phyloP scores from a whole-genome alignment of 371 early-diverging fungal species.

The Mortierella sp. region DNA sequence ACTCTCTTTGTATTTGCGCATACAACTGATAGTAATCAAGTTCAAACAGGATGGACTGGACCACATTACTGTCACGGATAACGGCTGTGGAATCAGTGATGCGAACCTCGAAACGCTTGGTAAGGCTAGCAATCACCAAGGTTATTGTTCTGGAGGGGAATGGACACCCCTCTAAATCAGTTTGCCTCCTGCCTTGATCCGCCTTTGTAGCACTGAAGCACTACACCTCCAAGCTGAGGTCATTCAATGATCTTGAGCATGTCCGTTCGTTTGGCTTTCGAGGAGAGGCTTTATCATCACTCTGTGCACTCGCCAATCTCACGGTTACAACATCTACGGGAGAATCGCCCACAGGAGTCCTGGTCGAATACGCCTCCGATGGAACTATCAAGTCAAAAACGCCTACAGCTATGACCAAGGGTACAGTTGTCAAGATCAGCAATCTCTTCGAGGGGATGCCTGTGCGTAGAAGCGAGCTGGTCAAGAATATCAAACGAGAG shows the following conservation, averaged over 20 bases:
- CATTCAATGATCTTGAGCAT: constrained; percentile 74
- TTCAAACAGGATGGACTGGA: constrained; percentile 84
- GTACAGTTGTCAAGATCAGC: constrained; percentile 86
- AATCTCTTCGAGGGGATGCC: constrained; percentile 89
- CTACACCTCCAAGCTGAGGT: constrained; percentile 82
- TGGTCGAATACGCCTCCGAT: constrained; percentile 72
- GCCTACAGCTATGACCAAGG: constrained; percentile 62
- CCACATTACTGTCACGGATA: constrained; percentile 83
- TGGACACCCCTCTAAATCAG: too few relatives aligned
- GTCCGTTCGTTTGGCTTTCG: constrained; percentile 85
- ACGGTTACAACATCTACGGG: constrained; percentile 75
- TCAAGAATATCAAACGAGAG: constrained; percentile 83
- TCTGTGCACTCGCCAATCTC: constrained; percentile 73
- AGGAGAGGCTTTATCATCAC: constrained; percentile 86
- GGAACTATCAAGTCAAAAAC: constrained; percentile 63
- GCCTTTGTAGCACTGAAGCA: constrained; percentile 67
- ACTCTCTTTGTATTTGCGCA: background rate
- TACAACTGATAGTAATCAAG: constrained; percentile 68
- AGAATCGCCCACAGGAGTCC: constrained; percentile 71
- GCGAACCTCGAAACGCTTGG: constrained; percentile 75
- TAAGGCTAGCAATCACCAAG: constrained; percentile 23
- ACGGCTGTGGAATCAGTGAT: constrained; percentile 83
- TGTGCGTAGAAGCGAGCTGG: constrained; percentile 89
- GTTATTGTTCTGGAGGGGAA: too few relatives aligned
- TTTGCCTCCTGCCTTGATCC: too few relatives aligned